A percentile compares a stretch with the other conserved stretches of the same genome.
These are phyloP conservation scores for Colletotrichum cordylinicola DNA, from an alignment of 2,329 filamentous ascomycete genomes.

Conservation along the genomic window DNA sequence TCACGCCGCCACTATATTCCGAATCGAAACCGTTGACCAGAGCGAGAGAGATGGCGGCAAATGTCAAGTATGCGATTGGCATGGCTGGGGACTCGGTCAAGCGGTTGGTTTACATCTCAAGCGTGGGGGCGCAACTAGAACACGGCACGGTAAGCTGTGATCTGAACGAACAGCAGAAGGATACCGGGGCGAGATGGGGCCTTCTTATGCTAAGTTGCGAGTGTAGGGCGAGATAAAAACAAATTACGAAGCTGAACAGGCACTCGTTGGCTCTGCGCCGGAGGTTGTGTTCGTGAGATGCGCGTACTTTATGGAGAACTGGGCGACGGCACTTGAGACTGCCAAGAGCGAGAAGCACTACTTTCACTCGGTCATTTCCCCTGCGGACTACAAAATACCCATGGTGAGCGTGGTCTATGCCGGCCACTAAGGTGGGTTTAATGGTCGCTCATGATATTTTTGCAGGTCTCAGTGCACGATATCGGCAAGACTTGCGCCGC, in stretches of 20 bases:
- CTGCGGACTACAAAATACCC: constrained; percentile 34
- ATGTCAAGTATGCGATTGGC: constrained; percentile 35
- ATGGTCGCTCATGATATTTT: not conserved
- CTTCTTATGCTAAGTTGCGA: not conserved
- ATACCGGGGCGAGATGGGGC: fast-evolving
- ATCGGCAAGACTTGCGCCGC: constrained; percentile 30
- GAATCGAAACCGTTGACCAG: constrained; percentile 28
- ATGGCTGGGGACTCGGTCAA: constrained; percentile 23
- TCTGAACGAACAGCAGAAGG: not conserved
- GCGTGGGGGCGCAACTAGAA: constrained; percentile 34
- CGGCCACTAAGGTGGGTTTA: fast-evolving
- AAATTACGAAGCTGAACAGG: constrained; percentile 28
- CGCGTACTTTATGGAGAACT: constrained; percentile 26
- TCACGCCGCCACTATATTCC: constrained; percentile 37
- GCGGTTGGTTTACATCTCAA: constrained; percentile 20
- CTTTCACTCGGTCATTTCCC: constrained; percentile 32
- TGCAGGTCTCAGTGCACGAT: constrained; percentile 35
- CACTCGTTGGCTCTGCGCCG: constrained; percentile 24
- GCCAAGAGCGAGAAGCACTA: constrained; percentile 25
- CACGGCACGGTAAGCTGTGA: constrained; percentile 30
- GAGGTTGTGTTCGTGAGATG: constrained; percentile 28
- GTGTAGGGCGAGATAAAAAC: constrained; percentile 31
- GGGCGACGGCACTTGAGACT: constrained; percentile 15
- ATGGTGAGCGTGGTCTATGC: constrained; percentile 23
- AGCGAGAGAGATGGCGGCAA: constrained; percentile 39